phyloP scores from a whole-genome alignment of 2,329 filamentous ascomycete genomes.

The Talaromyces sp. region DNA sequence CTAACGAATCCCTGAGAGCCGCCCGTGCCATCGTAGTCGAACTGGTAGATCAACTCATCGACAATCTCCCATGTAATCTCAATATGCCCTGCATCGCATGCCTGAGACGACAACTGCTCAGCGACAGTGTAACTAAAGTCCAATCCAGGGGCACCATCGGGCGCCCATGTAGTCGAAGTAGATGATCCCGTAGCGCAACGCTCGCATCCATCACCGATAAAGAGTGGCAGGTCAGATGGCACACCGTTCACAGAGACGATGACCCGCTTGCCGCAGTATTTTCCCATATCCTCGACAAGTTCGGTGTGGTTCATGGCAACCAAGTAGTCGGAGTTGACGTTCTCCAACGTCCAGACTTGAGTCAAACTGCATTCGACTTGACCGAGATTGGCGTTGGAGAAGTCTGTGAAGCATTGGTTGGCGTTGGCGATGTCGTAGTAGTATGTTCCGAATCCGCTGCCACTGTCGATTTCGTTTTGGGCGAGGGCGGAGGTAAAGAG shows the following conservation, averaged over 20 bases:
- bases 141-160: conserved; percentile 12
- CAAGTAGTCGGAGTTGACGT: conserved; percentile 19
- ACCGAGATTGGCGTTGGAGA: conserved; percentile 5
- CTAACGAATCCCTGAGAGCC: conserved; percentile 14
- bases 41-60: conserved; percentile 18
- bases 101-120: conserved; percentile 2
- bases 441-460: conserved; percentile 19
- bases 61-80: conserved; percentile 20
- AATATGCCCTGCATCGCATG: conserved; percentile 16
- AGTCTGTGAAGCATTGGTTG: conserved; percentile 15
- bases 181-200: conserved; percentile 12
- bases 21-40: conserved; percentile 14
- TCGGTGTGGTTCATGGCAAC: conserved; percentile 19
- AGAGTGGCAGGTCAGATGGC: conserved; percentile 13
- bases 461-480: conserved; percentile 10
- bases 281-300: conserved; percentile 13
- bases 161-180: not conserved
- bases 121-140: conserved; percentile 16
- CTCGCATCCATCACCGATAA: conserved; percentile 19
- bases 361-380: conserved; percentile 21
- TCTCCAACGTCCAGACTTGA: conserved; percentile 16
- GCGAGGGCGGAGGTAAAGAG: conserved; percentile 8
- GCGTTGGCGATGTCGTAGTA: conserved; percentile 17
- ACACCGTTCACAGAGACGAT: conserved; percentile 19
- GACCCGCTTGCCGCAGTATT: conserved; percentile 18